Evolutionary conservation across 352 stramenopile species (phyloP).

Genomic region (Phytophthora boehmeriae): DNA sequence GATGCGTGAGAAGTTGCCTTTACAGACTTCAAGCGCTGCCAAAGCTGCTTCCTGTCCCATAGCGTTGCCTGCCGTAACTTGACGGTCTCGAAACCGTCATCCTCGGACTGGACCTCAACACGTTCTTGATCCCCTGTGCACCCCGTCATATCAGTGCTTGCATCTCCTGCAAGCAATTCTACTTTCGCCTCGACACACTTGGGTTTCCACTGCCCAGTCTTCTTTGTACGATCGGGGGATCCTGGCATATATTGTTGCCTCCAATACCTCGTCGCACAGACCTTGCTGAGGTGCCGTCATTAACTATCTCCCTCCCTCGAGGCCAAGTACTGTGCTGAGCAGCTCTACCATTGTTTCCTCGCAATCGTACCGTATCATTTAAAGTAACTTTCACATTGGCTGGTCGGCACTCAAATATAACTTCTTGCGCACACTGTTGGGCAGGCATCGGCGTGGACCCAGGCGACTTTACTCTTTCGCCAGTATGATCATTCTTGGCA

Average conservation of each 20-base stretch:
- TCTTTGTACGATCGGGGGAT: too few relatives aligned
- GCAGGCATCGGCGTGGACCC: too few relatives aligned
- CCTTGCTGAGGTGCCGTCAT: background rate
- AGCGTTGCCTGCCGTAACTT: constrained; percentile 30
- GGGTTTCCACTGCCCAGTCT: constrained; percentile 3
- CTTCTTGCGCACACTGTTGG: too few relatives aligned
- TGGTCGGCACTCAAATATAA: too few relatives aligned
- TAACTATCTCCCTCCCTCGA: too few relatives aligned
- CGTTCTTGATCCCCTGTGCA: constrained; percentile 9
- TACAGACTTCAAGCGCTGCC: constrained; percentile 16
- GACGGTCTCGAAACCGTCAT: constrained; percentile 32
- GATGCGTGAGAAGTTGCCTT: constrained; percentile 9
- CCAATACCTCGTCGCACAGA: constrained; percentile 5
- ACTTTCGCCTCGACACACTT: constrained; percentile 2
- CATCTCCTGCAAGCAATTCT: constrained; percentile 11
- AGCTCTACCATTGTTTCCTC: constrained; percentile 4
- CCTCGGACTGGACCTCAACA: constrained; percentile 5
- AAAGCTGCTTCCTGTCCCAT: constrained; percentile 32
- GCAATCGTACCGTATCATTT: background rate
- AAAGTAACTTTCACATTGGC: background rate
- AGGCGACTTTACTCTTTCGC: too few relatives aligned
- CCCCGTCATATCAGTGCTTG: constrained; percentile 10
- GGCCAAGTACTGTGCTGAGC: constrained; percentile 5
- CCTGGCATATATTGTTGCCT: constrained; percentile 2
- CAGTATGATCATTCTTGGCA: too few relatives aligned